Base-by-base conservation (phyloP, 2,329 filamentous ascomycete species). In the Cercospora citrullina region DNA sequence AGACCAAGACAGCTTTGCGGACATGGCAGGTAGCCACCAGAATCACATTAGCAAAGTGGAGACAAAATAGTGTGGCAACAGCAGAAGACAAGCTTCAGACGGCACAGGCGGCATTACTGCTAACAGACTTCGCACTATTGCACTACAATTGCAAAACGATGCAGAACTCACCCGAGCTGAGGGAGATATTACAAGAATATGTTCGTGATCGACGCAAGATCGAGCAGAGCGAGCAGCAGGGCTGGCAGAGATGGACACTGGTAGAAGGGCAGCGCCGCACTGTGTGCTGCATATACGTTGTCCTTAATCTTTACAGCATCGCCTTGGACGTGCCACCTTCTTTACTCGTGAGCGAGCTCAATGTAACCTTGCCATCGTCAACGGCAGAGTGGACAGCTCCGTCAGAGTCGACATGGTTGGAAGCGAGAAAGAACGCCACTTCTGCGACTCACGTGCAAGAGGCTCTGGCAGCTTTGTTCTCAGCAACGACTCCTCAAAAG, bases 341-440 rank as follows among this genome's bases (percentile, higher is more conserved):
- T 1, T 36, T 60, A 23, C 55, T 51, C 28, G 53, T 21, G 8
- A 53, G 33, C 51, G 26, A 51, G 42, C 63, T 65, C 16, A 26
- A 65, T 31, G 55, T 55, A 14, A 5, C 31, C 12, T 53, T 65
- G 5, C 63, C 63, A 18, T 65, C 48, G 14, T 65, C 63, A 8
- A 65, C 63, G 14, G 53, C 57, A 31, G 63, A 60, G 8, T 65
- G 63, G 63, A 65, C 63, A 18, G 63, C 63, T 14, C n/a, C 21
- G 7, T 59, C 33, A 12, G 33, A 60, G 16, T n/a, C 16, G 18
- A 23, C 21, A 9, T 65, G 55, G 63, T 6, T 31, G 18, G 36
- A 28, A 18, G 63, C 63, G 21, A 55, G 57, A 36, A 31, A 60
- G 16, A 14, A 16, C 18, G 36, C 23, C 16, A 23, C 55, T 53